These are phyloP conservation scores for Hansenula lynferdii DNA, from an alignment of 1,139 yeast genomes.

Conservation along the genomic window DNA sequence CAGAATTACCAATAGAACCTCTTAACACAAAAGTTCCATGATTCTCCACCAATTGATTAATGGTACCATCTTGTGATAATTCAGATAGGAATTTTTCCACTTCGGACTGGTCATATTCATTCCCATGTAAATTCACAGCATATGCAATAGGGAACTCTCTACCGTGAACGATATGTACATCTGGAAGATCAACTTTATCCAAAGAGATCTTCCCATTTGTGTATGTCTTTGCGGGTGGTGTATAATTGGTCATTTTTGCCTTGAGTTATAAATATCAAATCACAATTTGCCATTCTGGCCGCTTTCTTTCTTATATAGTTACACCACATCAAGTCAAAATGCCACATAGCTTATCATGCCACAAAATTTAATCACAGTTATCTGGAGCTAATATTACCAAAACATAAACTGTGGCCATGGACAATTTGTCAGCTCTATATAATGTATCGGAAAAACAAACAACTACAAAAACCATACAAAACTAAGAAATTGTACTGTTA, in stretches of 20 bases:
- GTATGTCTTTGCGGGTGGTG: not conserved
- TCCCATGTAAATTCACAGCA: constrained; percentile 2
- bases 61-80: constrained; percentile 4
- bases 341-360: too few relatives aligned
- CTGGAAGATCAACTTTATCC: constrained; percentile 6
- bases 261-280: too few relatives aligned
- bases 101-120: constrained; percentile 1
- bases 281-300: too few relatives aligned
- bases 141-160: constrained; percentile 14
- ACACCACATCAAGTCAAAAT: too few relatives aligned
- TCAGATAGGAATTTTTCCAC: constrained; percentile 3
- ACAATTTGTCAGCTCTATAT: too few relatives aligned
- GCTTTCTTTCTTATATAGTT: too few relatives aligned
- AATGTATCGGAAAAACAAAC: too few relatives aligned
- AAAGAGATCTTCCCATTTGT: constrained; percentile 1
- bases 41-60: constrained; percentile 6
- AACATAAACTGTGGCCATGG: too few relatives aligned
- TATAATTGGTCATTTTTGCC: not conserved
- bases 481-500: too few relatives aligned
- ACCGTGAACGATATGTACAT: constrained; percentile 14
- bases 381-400: too few relatives aligned
- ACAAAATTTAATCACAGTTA: too few relatives aligned
- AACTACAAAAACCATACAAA: too few relatives aligned
- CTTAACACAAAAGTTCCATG: constrained; percentile 9
- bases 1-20: constrained; percentile 2